Percentiles rank a stretch among this genome's conserved stretches.
These are phyloP conservation scores for Venturia effusa DNA, from an alignment of 2,329 filamentous ascomycete species.

Conservation along the genomic window DNA sequence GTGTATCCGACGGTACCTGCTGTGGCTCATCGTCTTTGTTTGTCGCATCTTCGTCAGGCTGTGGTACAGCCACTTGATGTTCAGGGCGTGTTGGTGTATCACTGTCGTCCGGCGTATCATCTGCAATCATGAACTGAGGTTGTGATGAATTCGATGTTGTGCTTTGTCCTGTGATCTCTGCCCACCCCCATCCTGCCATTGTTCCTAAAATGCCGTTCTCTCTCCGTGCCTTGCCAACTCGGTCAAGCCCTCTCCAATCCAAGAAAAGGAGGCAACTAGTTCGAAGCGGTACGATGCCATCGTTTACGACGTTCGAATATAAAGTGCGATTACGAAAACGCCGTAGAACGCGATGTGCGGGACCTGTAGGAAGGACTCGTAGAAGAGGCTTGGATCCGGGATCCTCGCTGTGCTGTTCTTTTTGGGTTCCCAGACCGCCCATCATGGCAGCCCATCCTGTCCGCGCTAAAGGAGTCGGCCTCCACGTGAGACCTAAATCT, in stretches of 20 bases:
- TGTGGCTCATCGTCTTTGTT: constrained; percentile 52
- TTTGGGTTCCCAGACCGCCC: constrained; percentile 55
- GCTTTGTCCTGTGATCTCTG: constrained; percentile 68
- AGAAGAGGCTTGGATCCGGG: constrained; percentile 81
- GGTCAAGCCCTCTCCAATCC: constrained; percentile 88
- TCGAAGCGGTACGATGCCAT: constrained; percentile 87
- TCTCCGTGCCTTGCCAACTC: constrained; percentile 86
- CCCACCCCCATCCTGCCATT: constrained; percentile 88
- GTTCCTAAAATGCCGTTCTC: constrained; percentile 90
- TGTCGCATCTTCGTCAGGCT: constrained; percentile 55
- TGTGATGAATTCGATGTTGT: constrained; percentile 46
- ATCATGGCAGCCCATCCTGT: constrained; percentile 86
- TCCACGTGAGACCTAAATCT: constrained; percentile 90
- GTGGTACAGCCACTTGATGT: constrained; percentile 46
- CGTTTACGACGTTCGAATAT: constrained; percentile 96
- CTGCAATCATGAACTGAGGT: constrained; percentile 14
- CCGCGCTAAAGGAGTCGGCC: constrained; percentile 71
- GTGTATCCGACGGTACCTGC: constrained; percentile 11
- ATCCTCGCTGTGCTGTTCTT: constrained; percentile 48
- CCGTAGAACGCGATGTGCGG: constrained; percentile 74
- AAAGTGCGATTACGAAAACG: constrained; percentile 86
- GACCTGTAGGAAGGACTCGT: constrained; percentile 80
- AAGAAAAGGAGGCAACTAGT: constrained; percentile 95
- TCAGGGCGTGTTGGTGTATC: constrained; percentile 14
- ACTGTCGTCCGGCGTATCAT: constrained; percentile 13